Conservation (phyloP, 108 stramenopile species). For the Conticribra weissflogii region DNA sequence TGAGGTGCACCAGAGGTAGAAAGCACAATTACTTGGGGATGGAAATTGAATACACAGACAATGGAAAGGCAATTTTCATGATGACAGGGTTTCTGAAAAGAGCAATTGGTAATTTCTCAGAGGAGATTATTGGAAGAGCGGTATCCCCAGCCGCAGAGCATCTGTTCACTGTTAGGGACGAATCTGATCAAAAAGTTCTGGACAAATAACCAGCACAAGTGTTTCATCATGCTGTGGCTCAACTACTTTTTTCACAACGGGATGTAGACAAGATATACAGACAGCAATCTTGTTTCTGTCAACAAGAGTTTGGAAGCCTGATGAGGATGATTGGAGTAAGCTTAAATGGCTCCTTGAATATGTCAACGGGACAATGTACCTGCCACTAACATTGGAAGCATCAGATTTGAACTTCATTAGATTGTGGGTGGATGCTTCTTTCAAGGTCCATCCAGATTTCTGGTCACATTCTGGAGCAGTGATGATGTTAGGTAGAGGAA, state of each 20-base stretch:
- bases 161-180: conserved; percentile 3
- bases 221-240: not conserved
- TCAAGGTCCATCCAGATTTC: not conserved
- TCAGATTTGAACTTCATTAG: not conserved
- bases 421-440: not conserved
- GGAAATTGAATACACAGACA: not conserved
- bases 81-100: conserved; percentile 3
- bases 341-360: not conserved
- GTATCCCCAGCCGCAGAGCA: conserved; percentile 4
- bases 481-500: not conserved
- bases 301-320: not conserved
- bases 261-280: not conserved
- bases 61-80: not conserved
- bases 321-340: not conserved
- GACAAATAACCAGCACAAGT: not conserved
- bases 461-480: not conserved
- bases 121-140: not conserved
- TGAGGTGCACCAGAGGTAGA: not conserved
- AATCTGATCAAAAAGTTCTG: not conserved
- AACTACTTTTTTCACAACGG: not conserved
- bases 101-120: not conserved
- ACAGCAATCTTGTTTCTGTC: not conserved
- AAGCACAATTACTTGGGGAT: conserved; percentile 6
- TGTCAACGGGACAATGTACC: not conserved
- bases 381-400: not conserved